Evolutionary conservation across 23 red algal genomes (phyloP).

Genomic region (Gracilariopsis chorda): DNA sequence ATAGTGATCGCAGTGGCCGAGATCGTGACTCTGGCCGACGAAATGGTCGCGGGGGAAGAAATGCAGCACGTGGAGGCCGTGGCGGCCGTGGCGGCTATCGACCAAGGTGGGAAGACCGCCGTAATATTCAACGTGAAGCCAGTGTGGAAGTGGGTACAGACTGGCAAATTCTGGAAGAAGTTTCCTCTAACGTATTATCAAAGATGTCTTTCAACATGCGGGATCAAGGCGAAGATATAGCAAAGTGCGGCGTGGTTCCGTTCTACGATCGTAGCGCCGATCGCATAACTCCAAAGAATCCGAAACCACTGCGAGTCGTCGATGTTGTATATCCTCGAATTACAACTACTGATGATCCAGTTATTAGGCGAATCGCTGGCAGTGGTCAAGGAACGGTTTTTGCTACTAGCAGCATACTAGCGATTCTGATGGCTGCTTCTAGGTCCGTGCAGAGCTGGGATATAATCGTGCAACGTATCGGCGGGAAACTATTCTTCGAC

Average conservation of each 20-base stretch:
- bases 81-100: slow-evolving; percentile 21
- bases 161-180: slow-evolving; percentile 85
- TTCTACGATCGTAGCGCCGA: slow-evolving; percentile 91
- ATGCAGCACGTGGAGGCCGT: not conserved
- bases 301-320: slow-evolving; percentile 49
- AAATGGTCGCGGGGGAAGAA: slow-evolving; percentile 14
- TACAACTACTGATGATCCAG: slow-evolving; percentile 84
- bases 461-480: slow-evolving; percentile 92
- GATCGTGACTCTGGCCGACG: slow-evolving; percentile 20
- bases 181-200: slow-evolving; percentile 56
- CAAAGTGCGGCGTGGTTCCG: slow-evolving; percentile 58
- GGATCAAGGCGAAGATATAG: slow-evolving; percentile 58
- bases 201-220: slow-evolving; percentile 61
- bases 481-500: slow-evolving; percentile 89
- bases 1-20: slow-evolving; percentile 14
- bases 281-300: slow-evolving; percentile 64
- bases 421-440: slow-evolving; percentile 88
- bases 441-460: slow-evolving; percentile 85
- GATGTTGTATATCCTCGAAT: slow-evolving; percentile 74
- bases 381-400: slow-evolving; percentile 73
- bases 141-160: slow-evolving; percentile 75
- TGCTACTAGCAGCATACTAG: slow-evolving; percentile 78
- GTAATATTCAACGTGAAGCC: slow-evolving; percentile 58
- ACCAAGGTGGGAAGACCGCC: slow-evolving; percentile 85
- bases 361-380: slow-evolving; percentile 77